Percentiles rank a stretch among this genome's conserved stretches.
phyloP scores from a whole-genome alignment of 164 flowering plant genomes.

The Magnolia sinica region DNA sequence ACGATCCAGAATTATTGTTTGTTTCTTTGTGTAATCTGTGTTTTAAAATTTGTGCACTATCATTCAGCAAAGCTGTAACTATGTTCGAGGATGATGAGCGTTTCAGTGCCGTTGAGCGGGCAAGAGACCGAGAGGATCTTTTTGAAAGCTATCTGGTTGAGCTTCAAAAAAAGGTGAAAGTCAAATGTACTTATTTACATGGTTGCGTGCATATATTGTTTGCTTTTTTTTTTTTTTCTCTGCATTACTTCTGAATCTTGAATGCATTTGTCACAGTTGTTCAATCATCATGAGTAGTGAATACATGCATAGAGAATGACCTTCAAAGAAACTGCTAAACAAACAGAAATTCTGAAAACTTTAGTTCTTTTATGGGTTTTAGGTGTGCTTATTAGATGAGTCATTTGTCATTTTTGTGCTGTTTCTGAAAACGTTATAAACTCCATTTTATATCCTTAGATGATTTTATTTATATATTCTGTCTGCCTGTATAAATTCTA shows the following conservation, averaged over 20 bases:
- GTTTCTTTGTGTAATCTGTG: neutral
- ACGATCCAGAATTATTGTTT: too few species aligned
- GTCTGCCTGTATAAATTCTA: too few species aligned
- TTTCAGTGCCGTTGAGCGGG: constrained; percentile 81
- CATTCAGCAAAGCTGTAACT: constrained; percentile 66
- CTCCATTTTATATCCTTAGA: too few species aligned
- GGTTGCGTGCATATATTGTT: neutral
- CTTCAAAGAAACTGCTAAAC: neutral
- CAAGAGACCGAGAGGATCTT: constrained; percentile 90
- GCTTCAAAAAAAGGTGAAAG: constrained; percentile 68
- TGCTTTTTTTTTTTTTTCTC: neutral
- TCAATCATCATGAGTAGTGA: neutral
- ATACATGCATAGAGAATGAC: neutral
- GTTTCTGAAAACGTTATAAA: neutral
- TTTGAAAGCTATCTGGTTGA: constrained; percentile 74
- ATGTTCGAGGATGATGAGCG: constrained; percentile 95
- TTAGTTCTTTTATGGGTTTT: neutral
- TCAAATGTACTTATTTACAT: neutral
- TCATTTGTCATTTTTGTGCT: neutral
- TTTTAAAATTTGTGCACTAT: neutral
- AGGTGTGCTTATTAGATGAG: neutral
- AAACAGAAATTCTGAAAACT: neutral
- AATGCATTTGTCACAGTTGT: too few species aligned
- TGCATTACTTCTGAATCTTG: neutral
- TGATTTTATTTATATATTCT: too few species aligned